Percentiles rank a stretch among this genome's conserved stretches.
These are phyloP conservation scores for Claviceps spartinae DNA, from an alignment of 2,329 filamentous ascomycete genomes.

Conservation along the genomic window DNA sequence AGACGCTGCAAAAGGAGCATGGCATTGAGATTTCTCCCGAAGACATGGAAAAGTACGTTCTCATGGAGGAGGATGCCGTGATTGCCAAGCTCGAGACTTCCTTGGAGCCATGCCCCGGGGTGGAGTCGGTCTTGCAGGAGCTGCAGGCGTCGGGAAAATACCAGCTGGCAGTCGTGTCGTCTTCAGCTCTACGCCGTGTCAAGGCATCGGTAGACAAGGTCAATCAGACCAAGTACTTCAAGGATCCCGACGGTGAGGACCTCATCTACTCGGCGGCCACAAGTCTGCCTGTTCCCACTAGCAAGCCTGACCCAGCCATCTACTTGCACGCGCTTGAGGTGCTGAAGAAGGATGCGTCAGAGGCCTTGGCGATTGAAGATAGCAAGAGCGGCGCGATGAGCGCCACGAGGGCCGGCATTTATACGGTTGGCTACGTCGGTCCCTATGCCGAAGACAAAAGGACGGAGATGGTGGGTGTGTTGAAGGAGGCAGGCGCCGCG, in stretches of 20 bases:
- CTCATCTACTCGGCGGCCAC: constrained; percentile 73
- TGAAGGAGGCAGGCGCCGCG: constrained; percentile 48
- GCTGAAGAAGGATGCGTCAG: constrained; percentile 55
- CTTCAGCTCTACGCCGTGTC: constrained; percentile 66
- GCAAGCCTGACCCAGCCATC: constrained; percentile 82
- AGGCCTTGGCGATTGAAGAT: constrained; percentile 77
- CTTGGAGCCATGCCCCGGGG: constrained; percentile 55
- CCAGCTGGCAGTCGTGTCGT: constrained; percentile 66
- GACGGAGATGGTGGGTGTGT: constrained; percentile 48
- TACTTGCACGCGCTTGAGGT: constrained; percentile 66
- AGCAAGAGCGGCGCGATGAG: constrained; percentile 74
- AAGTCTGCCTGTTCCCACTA: constrained; percentile 64
- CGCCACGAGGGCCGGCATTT: constrained; percentile 60
- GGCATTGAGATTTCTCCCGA: constrained; percentile 53
- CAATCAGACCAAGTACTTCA: constrained; percentile 67
- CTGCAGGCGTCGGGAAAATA: constrained; percentile 50
- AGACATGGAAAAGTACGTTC: constrained; percentile 63
- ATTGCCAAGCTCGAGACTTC: constrained; percentile 63
- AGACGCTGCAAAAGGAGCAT: constrained; percentile 60
- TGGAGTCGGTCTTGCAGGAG: constrained; percentile 51
- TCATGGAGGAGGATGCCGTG: constrained; percentile 67
- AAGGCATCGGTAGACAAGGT: constrained; percentile 67
- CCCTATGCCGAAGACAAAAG: constrained; percentile 52
- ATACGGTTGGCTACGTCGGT: constrained; percentile 73
- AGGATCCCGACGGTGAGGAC: constrained; percentile 29